These are phyloP conservation scores for Paramarasmius palmivorus DNA, from an alignment of 1,284 basidiomycete species.

Conservation along the genomic window DNA sequence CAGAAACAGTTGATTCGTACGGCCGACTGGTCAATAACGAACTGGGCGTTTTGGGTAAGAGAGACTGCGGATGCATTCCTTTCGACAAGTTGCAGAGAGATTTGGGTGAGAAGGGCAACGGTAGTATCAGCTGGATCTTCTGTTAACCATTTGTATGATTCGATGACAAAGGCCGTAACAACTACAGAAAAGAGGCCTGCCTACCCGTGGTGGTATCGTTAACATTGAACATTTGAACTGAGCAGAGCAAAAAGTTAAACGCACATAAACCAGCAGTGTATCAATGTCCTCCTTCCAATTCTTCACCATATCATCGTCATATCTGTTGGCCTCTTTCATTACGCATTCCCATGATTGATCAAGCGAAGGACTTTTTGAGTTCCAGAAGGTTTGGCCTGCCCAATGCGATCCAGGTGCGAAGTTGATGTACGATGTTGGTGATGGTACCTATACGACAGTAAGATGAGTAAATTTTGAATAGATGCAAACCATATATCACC, in stretches of 20 bases:
- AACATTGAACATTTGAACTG: neutral
- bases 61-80: neutral
- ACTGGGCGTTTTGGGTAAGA: neutral
- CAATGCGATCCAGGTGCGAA: too few species aligned
- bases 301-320: too few species aligned
- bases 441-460: too few species aligned
- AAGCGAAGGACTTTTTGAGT: too few species aligned
- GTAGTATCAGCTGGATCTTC: neutral
- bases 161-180: constrained; percentile 6
- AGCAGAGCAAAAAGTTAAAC: neutral
- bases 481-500: too few species aligned
- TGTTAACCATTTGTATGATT: constrained; percentile 2
- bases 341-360: too few species aligned
- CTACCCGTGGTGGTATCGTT: neutral
- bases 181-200: constrained; percentile 1
- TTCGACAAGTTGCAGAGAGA: neutral
- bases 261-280: neutral
- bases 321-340: too few species aligned
- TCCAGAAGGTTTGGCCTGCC: too few species aligned
- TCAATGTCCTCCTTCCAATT: neutral
- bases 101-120: neutral
- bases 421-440: too few species aligned
- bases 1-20: constrained; percentile 3
- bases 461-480: too few species aligned
- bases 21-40: neutral